Evolutionary conservation across 148 eudicot genomes (phyloP), one percentile per base, ranked within the genome.

Genomic region (Chenopodium quinoa): DNA sequence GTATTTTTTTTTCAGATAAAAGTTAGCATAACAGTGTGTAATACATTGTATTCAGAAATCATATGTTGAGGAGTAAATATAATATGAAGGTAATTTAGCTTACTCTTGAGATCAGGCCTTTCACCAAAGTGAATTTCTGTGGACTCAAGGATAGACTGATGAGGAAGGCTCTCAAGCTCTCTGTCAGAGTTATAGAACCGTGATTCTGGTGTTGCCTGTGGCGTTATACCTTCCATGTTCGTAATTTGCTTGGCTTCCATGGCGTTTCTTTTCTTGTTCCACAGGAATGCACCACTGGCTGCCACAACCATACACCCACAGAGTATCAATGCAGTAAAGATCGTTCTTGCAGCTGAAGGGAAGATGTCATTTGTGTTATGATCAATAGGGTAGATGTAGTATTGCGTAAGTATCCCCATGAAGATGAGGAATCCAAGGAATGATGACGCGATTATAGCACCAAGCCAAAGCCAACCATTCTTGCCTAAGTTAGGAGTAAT

Each of bases 71-170:
- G 9, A 58, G 20, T 56, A 58, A 14, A 58, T 14, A 13, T 58
- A 58, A 56, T 58, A 4, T 58, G 63, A 58, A 16, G 22, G 25
- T 20, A 6, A 48, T 34, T 7, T 19, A 25, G 72, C 97, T 91
- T 92, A 93, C 99, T 90, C 89, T 91, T 93, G 19, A 96, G 89
- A 70, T 96, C 89, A 52, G 99, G 99, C 77, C 99, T 87, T 84
- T 82, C 88, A 71, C 99, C 98, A 80, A 85, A 96, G 71, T 90
- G 89, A 80, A 93, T 83, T 47, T 88, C 85, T 19, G 87, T 90
- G 27, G 95, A 85, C 50, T 92, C 86, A 52, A 79, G 65, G 25
- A 90, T 66, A 7, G 93, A 86, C 77, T 90, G 91, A 46, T 83
- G 88, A 20, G 98, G 97, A 62, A 92, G 91, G 81, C 99, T 96